Conservation (phyloP, 768 basidiomycete species). For the Tulasnella sp. region DNA sequence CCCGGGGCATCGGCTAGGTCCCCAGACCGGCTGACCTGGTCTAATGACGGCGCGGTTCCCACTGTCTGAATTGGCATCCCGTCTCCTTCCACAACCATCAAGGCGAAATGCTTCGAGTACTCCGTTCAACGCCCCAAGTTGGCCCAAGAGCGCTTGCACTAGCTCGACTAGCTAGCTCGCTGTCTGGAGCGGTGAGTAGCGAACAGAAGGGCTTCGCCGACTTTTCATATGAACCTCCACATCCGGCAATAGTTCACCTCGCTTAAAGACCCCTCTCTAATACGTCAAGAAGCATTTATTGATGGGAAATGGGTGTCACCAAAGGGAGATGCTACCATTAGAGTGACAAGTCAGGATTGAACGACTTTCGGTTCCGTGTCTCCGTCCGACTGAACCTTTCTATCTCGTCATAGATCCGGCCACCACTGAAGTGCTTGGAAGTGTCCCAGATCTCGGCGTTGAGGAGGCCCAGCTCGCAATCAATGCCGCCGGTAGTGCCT, state of each 20-base stretch:
- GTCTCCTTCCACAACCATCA: neutral
- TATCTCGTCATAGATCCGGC: slow-evolving; percentile 61
- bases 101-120: neutral
- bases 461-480: slow-evolving; percentile 79
- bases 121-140: neutral
- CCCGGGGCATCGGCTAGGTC: neutral
- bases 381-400: neutral
- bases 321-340: slow-evolving; percentile 56
- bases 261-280: slow-evolving; percentile 62
- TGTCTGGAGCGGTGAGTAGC: neutral
- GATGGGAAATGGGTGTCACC: slow-evolving; percentile 81
- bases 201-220: neutral
- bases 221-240: neutral
- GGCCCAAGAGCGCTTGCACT: neutral
- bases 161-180: neutral
- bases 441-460: slow-evolving; percentile 80
- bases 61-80: neutral
- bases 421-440: slow-evolving; percentile 70
- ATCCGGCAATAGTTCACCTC: slow-evolving; percentile 17
- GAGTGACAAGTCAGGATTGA: slow-evolving; percentile 56
- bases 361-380: neutral
- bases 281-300: slow-evolving; percentile 68
- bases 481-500: slow-evolving; percentile 64
- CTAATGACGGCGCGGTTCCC: neutral
- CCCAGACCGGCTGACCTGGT: neutral